Evolutionary conservation across 2,329 filamentous ascomycete species (phyloP), one percentile per base, ranked within the genome.

Genomic region (Paecilomyces fulvus): DNA sequence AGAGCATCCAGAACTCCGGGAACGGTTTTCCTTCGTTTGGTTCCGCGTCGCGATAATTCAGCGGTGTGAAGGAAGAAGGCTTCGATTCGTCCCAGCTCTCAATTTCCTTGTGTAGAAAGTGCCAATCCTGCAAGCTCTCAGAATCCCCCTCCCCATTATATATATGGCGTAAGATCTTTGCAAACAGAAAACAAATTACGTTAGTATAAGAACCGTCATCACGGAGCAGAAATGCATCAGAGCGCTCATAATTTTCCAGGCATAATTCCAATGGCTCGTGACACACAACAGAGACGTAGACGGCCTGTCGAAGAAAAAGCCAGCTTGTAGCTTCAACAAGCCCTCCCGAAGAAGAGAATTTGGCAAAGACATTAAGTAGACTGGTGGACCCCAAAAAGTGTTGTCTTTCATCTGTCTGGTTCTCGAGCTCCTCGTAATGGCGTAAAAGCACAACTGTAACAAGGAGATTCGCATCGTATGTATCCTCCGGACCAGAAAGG

Each of bases 391-490:
- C 74, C 9, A 72, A 59, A 5, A 74, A 65, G 51, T 76, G 74
- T 21, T 69, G 68, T 50, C 70, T 65, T 21, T 71, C 65, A 28
- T 75, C 73, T 3, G 64, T 63, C 1, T 50, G 61, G 17, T 61
- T 60, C 33, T 69, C 67, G 54, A 72, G 57, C 62, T 80, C 78
- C 61, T 80, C 78, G 54, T 80, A 78, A 4, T 79, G 68, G 0
- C 78, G 73, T 20, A 80, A 64, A 5, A 80, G 72, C 8, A 80
- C 78, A 0, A 81, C 77, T 0, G 77, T 76, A 0, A 77, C 72
- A 0, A 80, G 65, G 2, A 79, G 71, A 14, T 74, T 76, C 30
- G 78, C 77, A 51, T 78, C 75, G 61, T 75, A 77, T 1, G 72
- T 71, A 1, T 73, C 67, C 12, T 72, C 68, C 0, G 76, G 73